Base-by-base conservation (phyloP, 192 early-diverging fungal genomes). In the Coemansia sp. region DNA sequence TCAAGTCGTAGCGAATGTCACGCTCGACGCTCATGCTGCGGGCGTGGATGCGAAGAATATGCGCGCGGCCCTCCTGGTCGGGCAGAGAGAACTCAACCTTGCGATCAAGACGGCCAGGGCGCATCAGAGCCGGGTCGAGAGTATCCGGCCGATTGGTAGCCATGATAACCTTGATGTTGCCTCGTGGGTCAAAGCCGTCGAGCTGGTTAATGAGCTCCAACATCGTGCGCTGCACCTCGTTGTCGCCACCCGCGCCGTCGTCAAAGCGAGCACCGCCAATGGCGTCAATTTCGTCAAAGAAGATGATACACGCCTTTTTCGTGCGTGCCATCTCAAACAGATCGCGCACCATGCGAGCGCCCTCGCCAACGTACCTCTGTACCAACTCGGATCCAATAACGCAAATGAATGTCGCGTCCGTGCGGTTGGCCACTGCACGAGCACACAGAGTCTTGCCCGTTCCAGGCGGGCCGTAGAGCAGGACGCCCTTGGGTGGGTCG, bases 111-210 rank as follows among this genome's bases (percentile, higher is more conserved):
- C 98, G 95, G 65, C 98, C 98, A 36, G 98, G 98, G 65, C 98
- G 92, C 88, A 98, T 78, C 62, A 99, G 84, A 24, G 98, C 98
- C 12, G 98, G 98, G 80, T 99, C 98, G 41, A 99, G 80, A 22
- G 98, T 99, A 86, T 99, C 98, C 11, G 96, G 96, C 66, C 96
- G 83, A 85, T 98, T 99, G 7, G 98, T 99, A 1, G 98, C 98
- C 98, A 99, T 99, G 46, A 99, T 86, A 11, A 98, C 96, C 79
- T 99, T 99, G 86, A 99, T 99, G 77, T 99, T 99, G 47, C 98
- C 98, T 69, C 98, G 92, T 31, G 98, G 94, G 76, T 99, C 98
- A 79, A 99, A 99, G 44, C 98, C 98, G 72, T 99, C 98, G 18
- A 99, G 85, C 81, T 99, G 98, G 85, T 98, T 99, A 73, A 99